Conservation (phyloP, 148 eudicot species). For the Rhododendron vialii region DNA sequence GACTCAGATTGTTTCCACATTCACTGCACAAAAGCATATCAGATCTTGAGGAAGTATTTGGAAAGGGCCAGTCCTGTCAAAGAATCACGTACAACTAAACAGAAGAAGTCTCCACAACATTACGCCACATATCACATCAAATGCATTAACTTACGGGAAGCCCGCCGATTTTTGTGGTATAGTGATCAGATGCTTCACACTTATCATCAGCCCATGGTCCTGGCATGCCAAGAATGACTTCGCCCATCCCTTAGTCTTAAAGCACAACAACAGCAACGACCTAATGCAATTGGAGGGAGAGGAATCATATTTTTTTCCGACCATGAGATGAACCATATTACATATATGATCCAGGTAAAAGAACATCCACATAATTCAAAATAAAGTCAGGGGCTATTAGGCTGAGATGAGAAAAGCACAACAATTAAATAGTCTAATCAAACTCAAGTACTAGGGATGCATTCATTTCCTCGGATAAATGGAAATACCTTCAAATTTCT, state of each 20-base stretch:
- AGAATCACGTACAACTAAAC: neutral
- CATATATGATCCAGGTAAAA: neutral
- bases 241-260: slow-evolving; percentile 34
- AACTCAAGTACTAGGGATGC: neutral
- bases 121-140: neutral
- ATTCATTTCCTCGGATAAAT: neutral
- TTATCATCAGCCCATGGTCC: slow-evolving; percentile 85
- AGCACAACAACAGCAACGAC: slow-evolving; percentile 1
- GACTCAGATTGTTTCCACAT: slow-evolving; percentile 51
- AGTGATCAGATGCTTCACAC: slow-evolving; percentile 68
- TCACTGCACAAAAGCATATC: slow-evolving; percentile 46
- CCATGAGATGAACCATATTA: too few species aligned
- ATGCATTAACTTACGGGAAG: slow-evolving; percentile 56
- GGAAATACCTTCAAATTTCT: slow-evolving; percentile 1
- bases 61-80: slow-evolving; percentile 79
- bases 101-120: neutral
- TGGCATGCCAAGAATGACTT: slow-evolving; percentile 69
- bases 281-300: neutral
- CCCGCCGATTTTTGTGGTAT: slow-evolving; percentile 84
- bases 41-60: slow-evolving; percentile 22
- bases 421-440: neutral
- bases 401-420: neutral
- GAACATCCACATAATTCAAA: neutral
- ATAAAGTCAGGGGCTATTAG: neutral
- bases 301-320: neutral